Base-by-base conservation (phyloP, 495 filamentous ascomycete species). In the Hyaloscypha variabilis region DNA sequence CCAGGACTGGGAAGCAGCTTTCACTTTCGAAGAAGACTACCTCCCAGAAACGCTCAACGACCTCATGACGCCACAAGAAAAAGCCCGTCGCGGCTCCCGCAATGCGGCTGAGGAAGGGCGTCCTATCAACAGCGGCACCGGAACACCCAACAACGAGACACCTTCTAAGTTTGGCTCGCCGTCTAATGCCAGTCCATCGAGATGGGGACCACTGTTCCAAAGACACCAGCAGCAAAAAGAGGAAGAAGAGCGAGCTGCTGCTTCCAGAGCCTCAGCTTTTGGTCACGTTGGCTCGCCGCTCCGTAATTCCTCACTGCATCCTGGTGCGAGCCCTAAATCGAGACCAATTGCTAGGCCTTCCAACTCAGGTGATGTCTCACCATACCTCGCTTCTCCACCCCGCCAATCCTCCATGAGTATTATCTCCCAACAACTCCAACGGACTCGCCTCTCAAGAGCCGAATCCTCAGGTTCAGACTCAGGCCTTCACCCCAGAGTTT, bases 201-300 rank as follows among this genome's bases (percentile, higher is more conserved):
- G 94, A 19, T 99, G 93, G 82, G 90, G 91, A 5, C 86, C 92
- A 6, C 75, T 97, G 8, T 97, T 97, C 77, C 88, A 89, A 65
- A 80, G 89, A 23, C 83, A 90, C 71, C 87, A 84, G 72, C 90
- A 91, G 52, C 90, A 94, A 63, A 91, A 95, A 49, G 87, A 91
- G 66, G 81, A 83, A 50, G 69, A 67, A 64, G 82, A 80, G 69
- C 78, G 78, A 42, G 73, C 74, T 13, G 71, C 77, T 2, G 79
- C 81, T 8, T 76, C 77, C 21, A 74, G 77, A 36, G 73, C 74
- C 30, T 87, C 88, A 14, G 87, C 85, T 1, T 90, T 96, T 71
- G 90, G 92, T 34, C 93, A 97, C 68, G 90, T 98, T 58, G 95
- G 96, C 25, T 98, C 96, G 46, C 95, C 95, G 26, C 84, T 99